Base-by-base conservation (phyloP, 495 filamentous ascomycete genomes). In the Xylaria longipes region DNA sequence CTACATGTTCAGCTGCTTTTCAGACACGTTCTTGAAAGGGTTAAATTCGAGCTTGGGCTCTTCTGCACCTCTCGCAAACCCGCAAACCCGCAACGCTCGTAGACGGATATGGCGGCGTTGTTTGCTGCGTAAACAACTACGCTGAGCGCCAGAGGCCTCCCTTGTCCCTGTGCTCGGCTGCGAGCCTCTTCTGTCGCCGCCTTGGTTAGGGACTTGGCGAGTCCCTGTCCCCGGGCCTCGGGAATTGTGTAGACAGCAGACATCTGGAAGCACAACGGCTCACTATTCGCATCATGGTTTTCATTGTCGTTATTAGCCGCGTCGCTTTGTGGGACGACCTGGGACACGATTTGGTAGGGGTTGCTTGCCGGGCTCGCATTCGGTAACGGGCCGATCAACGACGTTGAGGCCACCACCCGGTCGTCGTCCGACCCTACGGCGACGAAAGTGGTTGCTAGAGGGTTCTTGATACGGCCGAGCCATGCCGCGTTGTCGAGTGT, bases 201-300 rank as follows among this genome's bases (percentile, higher is more conserved):
- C 25, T 80, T 74, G 12, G 87, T 77, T 31, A 88, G 71, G 20
- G 73, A 73, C 68, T 74, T 81, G 9, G 80, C 86, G 62, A 85
- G 70, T 2, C 87, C 85, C 66, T 74, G 75, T 22, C 81, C 75
- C 48, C 87, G 79, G 31, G 77, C 82, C 57, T 81, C 72, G 25
- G 84, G 83, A 29, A 71, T 68, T 6, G 85, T 85, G 72, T 87
- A 88, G 75, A 87, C 81, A 20, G 78, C 86, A 57, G 77, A 73
- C 33, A 83, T 76, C 66, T 80, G 78, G n/a, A 78, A 77, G 72
- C 72, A 74, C 25, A 71, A 22, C 15, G 72, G 56, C 60, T 73
- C 71, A 22, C 68, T 33, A 25, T 65, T 69, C 15, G 33, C 63
- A 9, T 43, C 48, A 35, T 70, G 62, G 3, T 71, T 41, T 46